Evolutionary conservation across 768 basidiomycete genomes (phyloP).

Genomic region (Boletus insuetus): DNA sequence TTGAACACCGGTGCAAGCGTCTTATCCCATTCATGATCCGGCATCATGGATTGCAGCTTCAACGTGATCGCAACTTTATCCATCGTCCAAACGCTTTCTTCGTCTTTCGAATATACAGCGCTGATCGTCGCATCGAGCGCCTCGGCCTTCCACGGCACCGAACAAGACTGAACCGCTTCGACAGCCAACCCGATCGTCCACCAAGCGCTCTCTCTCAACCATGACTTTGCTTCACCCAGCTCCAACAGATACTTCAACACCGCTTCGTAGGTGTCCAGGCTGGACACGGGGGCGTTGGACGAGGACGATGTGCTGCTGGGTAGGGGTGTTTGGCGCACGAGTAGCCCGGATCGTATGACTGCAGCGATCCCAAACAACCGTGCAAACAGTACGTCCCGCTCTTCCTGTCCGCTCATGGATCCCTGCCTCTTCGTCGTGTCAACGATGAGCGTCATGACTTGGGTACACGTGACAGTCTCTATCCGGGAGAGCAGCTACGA

Average conservation of each 20-base stretch:
- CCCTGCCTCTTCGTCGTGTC: constrained; percentile 69
- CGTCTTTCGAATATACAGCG: constrained; percentile 41
- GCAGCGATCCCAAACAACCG: constrained; percentile 87
- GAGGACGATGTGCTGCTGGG: constrained; percentile 45
- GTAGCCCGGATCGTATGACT: constrained; percentile 80
- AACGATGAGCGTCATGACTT: constrained; percentile 73
- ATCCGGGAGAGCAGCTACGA: constrained; percentile 76
- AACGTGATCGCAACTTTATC: constrained; percentile 85
- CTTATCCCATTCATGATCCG: constrained; percentile 65
- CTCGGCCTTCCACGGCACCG: constrained; percentile 68
- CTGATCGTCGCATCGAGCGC: constrained; percentile 53
- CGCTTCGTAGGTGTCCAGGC: constrained; percentile 54
- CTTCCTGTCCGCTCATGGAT: constrained; percentile 86
- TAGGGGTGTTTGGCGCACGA: constrained; percentile 60
- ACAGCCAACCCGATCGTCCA: constrained; percentile 71
- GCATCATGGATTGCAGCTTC: constrained; percentile 59
- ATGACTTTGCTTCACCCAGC: constrained; percentile 81
- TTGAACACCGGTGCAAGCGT: constrained; percentile 75
- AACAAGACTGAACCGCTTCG: constrained; percentile 53
- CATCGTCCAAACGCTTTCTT: constrained; percentile 61
- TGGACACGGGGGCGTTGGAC: constrained; percentile 47
- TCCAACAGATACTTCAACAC: constrained; percentile 58
- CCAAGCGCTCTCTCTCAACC: constrained; percentile 91
- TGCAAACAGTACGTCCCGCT: constrained; percentile 89
- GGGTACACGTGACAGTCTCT: constrained; percentile 70